Evolutionary conservation across 1,284 basidiomycete genomes (phyloP).

Genomic region (Cutaneotrichosporon cyanovorans): DNA sequence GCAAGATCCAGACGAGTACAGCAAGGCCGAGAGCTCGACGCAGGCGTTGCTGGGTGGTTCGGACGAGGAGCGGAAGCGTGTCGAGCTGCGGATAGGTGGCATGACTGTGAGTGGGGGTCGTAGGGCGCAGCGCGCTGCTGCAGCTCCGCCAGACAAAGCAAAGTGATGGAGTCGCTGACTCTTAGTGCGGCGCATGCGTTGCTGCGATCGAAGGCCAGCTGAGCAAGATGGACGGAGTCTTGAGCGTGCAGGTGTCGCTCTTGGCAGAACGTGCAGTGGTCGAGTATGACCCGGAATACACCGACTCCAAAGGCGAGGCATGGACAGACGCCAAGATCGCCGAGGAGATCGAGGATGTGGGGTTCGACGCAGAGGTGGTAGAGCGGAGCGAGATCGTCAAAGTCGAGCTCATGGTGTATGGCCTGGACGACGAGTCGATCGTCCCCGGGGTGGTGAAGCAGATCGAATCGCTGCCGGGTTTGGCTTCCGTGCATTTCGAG

Average conservation of each 20-base stretch:
- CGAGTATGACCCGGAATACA: constrained; percentile 65
- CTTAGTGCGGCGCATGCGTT: constrained; percentile 48
- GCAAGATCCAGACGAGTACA: constrained; percentile 11
- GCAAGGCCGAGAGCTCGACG: constrained; percentile 11
- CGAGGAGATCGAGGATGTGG: constrained; percentile 51
- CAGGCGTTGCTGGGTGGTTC: constrained; percentile 7
- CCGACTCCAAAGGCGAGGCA: constrained; percentile 26
- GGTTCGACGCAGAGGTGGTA: constrained; percentile 45
- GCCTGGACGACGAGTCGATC: constrained; percentile 27
- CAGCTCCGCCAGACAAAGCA: background rate
- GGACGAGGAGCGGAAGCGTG: constrained; percentile 21
- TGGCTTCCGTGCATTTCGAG: constrained; percentile 64
- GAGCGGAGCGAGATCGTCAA: constrained; percentile 34
- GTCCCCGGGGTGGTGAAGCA: constrained; percentile 24
- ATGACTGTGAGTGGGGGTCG: constrained; percentile 38
- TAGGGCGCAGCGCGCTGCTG: too few species aligned
- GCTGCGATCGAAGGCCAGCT: constrained; percentile 86
- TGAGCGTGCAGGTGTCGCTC: constrained; percentile 82
- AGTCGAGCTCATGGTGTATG: constrained; percentile 43
- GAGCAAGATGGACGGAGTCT: constrained; percentile 72
- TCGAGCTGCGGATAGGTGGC: constrained; percentile 44
- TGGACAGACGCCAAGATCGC: constrained; percentile 77
- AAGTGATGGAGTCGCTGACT: constrained; percentile 1
- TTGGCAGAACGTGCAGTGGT: constrained; percentile 87
- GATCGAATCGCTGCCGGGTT: constrained; percentile 59